These are phyloP conservation scores for Mercurialis annua DNA, from an alignment of 345 rosid species.

Conservation along the genomic window DNA sequence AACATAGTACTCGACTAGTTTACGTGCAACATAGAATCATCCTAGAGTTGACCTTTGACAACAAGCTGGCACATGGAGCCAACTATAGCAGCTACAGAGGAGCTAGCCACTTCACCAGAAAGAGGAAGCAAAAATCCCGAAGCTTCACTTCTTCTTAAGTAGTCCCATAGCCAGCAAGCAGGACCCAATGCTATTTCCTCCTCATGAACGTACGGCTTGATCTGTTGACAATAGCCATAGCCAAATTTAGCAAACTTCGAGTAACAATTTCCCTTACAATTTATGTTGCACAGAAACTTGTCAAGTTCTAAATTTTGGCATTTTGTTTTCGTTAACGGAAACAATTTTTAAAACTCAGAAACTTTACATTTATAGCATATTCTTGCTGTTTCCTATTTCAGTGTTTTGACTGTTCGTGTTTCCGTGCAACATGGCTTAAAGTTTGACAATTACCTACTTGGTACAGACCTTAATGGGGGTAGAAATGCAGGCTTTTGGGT, in stretches of 20 bases:
- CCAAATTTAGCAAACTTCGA: conserved; percentile 10
- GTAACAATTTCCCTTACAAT: no score
- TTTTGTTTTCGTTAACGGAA: no score
- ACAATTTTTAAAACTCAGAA: no score
- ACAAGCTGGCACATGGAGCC: conserved; percentile 99
- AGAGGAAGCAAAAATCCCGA: conserved; percentile 97
- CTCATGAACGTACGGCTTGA: conserved; percentile 76
- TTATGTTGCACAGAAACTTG: no score
- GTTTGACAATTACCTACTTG: no score
- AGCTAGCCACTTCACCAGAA: conserved; percentile 97
- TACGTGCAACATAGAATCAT: neutral
- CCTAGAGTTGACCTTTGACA: conserved; percentile 58
- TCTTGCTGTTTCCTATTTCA: no score
- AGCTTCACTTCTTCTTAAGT: conserved; percentile 94
- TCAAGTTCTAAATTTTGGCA: neutral
- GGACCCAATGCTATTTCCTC: conserved; percentile 98
- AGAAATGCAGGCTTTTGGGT: conserved; percentile 60
- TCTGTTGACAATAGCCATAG: conserved; percentile 33
- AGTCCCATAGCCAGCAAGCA: conserved; percentile 99
- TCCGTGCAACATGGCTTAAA: no score
- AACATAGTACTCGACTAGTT: no score
- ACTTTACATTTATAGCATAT: no score
- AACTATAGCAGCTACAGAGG: conserved; percentile 96
- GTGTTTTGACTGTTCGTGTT: no score
- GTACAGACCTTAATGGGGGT: conserved; percentile 61